Evolutionary conservation across 352 stramenopile species (phyloP).

Genomic region (Elongisporangium anandrum): DNA sequence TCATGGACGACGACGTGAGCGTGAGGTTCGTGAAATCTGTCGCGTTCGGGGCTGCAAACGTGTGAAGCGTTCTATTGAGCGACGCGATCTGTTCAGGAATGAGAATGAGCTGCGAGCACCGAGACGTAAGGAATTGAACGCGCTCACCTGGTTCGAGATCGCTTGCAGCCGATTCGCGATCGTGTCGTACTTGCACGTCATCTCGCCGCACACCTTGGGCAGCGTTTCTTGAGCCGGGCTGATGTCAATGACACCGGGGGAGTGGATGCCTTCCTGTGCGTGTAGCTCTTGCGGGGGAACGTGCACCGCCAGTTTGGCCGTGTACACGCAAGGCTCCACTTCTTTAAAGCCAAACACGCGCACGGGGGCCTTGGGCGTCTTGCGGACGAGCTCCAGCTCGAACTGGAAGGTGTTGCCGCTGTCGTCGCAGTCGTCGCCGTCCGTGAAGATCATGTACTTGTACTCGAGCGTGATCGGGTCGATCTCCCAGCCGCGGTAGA

Average conservation of each 20-base stretch:
- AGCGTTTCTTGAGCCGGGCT: constrained; percentile 45
- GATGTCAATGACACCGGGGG: constrained; percentile 63
- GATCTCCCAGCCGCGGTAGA: constrained; percentile 75
- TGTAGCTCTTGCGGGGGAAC: constrained; percentile 35
- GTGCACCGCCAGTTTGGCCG: constrained; percentile 39
- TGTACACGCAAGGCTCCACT: constrained; percentile 51
- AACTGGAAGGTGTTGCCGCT: constrained; percentile 35
- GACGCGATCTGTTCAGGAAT: background rate
- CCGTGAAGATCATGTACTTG: constrained; percentile 78
- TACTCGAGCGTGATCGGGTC: constrained; percentile 74
- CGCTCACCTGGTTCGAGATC: constrained; percentile 47
- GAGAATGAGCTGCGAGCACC: constrained; percentile 1
- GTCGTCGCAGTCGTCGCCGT: constrained; percentile 61
- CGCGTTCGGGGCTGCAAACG: constrained; percentile 2
- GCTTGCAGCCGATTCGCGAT: constrained; percentile 39
- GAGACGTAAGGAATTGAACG: constrained; percentile 1
- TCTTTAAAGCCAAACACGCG: constrained; percentile 55
- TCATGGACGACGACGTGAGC: constrained; percentile 43
- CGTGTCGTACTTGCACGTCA: constrained; percentile 63
- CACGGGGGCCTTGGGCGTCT: constrained; percentile 25
- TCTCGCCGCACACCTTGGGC: constrained; percentile 58
- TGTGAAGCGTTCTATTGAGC: background rate
- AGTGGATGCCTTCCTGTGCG: constrained; percentile 52
- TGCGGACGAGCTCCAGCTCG: constrained; percentile 46
- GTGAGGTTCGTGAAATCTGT: constrained; percentile 49